Evolutionary conservation across 2,329 filamentous ascomycete species (phyloP).

Genomic region (Verticillium albo-atrum): DNA sequence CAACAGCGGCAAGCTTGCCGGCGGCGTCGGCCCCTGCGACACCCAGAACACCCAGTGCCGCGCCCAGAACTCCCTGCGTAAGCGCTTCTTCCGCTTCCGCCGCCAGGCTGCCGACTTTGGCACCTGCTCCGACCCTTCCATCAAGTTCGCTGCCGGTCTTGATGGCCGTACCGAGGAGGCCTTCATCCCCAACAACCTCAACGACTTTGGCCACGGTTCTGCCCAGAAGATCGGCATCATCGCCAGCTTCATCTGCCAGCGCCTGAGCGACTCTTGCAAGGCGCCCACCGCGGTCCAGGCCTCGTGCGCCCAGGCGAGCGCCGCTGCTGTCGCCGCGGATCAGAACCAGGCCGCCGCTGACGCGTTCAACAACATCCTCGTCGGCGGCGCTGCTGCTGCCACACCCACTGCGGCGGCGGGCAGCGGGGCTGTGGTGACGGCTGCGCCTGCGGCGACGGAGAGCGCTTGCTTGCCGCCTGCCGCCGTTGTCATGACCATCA

Average conservation of each 20-base stretch:
- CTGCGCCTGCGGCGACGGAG: background rate
- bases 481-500: background rate
- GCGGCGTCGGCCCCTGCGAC: background rate
- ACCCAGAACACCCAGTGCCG: constrained; percentile 4
- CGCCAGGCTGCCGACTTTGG: constrained; percentile 30
- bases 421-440: background rate
- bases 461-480: background rate
- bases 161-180: constrained; percentile 41
- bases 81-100: constrained; percentile 6
- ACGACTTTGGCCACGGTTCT: constrained; percentile 48
- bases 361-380: constrained; percentile 16
- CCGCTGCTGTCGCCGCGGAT: constrained; percentile 10
- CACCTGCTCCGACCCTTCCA: constrained; percentile 40
- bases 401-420: background rate
- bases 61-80: constrained; percentile 13
- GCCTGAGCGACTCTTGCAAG: constrained; percentile 26
- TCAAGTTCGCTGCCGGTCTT: constrained; percentile 42
- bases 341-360: constrained; percentile 20
- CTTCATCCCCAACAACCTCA: constrained; percentile 32
- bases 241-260: constrained; percentile 41
- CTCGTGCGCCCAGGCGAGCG: constrained; percentile 9
- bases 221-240: constrained; percentile 35
- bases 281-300: constrained; percentile 5
- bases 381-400: constrained; percentile 3
- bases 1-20: background rate